phyloP scores from a whole-genome alignment of 805 yeast genomes.

The Kockiozyma suomiensis region DNA sequence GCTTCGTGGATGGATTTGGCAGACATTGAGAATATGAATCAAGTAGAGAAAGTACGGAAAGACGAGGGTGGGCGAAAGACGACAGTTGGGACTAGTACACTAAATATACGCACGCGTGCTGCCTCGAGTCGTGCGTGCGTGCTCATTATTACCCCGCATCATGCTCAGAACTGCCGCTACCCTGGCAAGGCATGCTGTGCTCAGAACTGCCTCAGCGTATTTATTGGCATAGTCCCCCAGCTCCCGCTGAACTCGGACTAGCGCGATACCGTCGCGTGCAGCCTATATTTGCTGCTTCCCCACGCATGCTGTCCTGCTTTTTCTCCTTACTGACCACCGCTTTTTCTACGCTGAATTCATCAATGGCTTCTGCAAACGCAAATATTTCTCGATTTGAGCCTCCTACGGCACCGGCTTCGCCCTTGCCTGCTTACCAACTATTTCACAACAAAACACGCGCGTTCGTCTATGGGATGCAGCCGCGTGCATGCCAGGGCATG shows the following conservation, averaged over 20 bases:
- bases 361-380: constrained; percentile 24
- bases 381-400: constrained; percentile 41
- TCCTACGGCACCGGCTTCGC: constrained; percentile 39
- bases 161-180: constrained; percentile 3
- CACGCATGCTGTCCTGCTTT: constrained; percentile 4
- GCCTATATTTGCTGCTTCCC: constrained; percentile 10
- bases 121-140: not conserved
- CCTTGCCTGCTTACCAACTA: constrained; percentile 44
- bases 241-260: constrained; percentile 3
- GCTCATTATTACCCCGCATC: constrained; percentile 8
- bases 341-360: not conserved
- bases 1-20: constrained; percentile 52
- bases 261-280: constrained; percentile 6
- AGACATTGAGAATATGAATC: constrained; percentile 41
- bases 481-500: constrained; percentile 54
- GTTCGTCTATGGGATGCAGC: constrained; percentile 51
- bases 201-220: constrained; percentile 6
- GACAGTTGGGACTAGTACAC: not conserved
- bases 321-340: not conserved
- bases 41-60: constrained; percentile 2
- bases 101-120: constrained; percentile 4
- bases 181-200: constrained; percentile 12
- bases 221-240: constrained; percentile 5
- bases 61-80: not conserved
- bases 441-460: constrained; percentile 50